These are phyloP conservation scores for Puccinia coronata DNA, from an alignment of 1,284 basidiomycete genomes.

Conservation along the genomic window DNA sequence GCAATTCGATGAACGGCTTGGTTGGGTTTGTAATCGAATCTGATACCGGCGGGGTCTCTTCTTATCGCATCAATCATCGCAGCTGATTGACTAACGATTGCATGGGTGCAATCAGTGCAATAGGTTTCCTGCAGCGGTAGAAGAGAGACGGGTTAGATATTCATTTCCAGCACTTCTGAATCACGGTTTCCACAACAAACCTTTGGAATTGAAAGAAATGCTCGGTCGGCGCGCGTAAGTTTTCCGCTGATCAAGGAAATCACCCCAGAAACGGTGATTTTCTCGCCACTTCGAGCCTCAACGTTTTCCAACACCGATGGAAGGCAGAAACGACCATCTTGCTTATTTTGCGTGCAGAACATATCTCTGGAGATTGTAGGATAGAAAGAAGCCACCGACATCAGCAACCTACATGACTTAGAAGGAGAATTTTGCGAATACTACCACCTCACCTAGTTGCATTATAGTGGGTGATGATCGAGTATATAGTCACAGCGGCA, in stretches of 20 bases:
- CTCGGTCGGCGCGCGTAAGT: not conserved
- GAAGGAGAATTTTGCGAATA: too few relatives aligned
- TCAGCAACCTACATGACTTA: too few relatives aligned
- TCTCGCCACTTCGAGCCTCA: not conserved
- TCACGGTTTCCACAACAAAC: too few relatives aligned
- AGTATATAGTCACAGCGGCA: slow-evolving; percentile 8
- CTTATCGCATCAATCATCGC: not conserved
- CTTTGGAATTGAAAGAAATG: slow-evolving; percentile 7
- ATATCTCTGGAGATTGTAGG: not conserved
- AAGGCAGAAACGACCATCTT: slow-evolving; percentile 10
- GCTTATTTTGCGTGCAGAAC: slow-evolving; percentile 19
- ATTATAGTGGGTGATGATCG: slow-evolving; percentile 7
- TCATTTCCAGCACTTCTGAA: too few relatives aligned
- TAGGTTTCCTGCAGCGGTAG: slow-evolving; percentile 22
- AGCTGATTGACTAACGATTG: slow-evolving; percentile 2
- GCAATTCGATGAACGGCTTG: too few relatives aligned
- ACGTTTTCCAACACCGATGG: not conserved
- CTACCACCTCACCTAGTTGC: slow-evolving; percentile 21
- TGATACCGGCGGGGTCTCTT: too few relatives aligned
- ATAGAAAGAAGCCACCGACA: not conserved
- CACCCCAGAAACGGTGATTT: not conserved
- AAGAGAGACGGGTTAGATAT: too few relatives aligned
- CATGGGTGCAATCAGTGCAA: slow-evolving; percentile 19
- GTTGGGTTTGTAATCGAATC: too few relatives aligned
- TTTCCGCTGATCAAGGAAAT: not conserved